Percentiles rank a stretch among this genome's conserved stretches.
Evolutionary conservation across 2,329 filamentous ascomycete species (phyloP).

Genomic region (Pyricularia sp.): DNA sequence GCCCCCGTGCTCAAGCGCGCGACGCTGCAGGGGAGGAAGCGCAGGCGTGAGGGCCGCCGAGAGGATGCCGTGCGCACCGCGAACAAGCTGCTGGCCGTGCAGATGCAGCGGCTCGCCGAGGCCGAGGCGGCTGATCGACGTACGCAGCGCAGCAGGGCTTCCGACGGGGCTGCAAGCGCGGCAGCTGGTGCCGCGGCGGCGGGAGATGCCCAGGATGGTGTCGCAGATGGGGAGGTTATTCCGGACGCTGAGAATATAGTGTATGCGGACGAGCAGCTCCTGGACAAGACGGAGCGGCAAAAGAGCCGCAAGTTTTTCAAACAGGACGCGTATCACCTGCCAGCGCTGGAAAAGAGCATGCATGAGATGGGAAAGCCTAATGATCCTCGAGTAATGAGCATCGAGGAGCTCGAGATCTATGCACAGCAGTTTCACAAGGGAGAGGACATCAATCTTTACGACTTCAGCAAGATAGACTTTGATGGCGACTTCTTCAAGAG

Average conservation of each 20-base stretch:
- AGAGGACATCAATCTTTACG: constrained; percentile 83
- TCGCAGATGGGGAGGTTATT: constrained; percentile 50
- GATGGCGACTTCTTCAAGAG: constrained; percentile 91
- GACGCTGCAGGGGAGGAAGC: constrained; percentile 70
- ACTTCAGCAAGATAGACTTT: constrained; percentile 98
- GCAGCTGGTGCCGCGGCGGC: constrained; percentile 14
- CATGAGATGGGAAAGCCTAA: constrained; percentile 79
- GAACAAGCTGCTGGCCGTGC: constrained; percentile 78
- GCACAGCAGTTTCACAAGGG: constrained; percentile 83
- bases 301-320: constrained; percentile 71
- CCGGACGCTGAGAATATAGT: constrained; percentile 59
- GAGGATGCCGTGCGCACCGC: constrained; percentile 91
- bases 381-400: constrained; percentile 90
- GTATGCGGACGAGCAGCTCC: constrained; percentile 81
- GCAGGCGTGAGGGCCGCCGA: constrained; percentile 69
- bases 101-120: constrained; percentile 84
- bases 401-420: constrained; percentile 88
- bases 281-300: constrained; percentile 63
- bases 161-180: constrained; percentile 17
- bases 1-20: constrained; percentile 83
- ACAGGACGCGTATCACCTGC: constrained; percentile 90
- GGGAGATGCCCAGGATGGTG: constrained; percentile 33
- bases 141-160: constrained; percentile 30
- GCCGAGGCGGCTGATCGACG: constrained; percentile 51
- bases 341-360: constrained; percentile 65